These are phyloP conservation scores for Hypoxylon fragiforme DNA, from an alignment of 495 filamentous ascomycete genomes.

Conservation along the genomic window DNA sequence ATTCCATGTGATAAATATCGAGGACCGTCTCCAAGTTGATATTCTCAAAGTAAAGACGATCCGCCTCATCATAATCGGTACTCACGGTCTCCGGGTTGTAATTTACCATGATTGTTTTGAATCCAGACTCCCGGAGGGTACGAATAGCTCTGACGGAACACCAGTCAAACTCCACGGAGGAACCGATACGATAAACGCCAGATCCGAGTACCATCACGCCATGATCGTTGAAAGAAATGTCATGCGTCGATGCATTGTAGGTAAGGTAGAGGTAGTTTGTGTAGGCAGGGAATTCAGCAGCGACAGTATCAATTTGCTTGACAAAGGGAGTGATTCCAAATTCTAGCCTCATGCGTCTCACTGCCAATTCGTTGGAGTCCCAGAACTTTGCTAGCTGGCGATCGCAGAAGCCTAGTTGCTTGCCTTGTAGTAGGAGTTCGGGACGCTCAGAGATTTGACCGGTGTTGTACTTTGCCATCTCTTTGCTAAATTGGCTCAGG, in stretches of 20 bases:
- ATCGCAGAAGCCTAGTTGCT: conserved; percentile 93
- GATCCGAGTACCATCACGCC: conserved; percentile 96
- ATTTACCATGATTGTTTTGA: conserved; percentile 99
- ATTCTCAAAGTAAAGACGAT: conserved; percentile 95
- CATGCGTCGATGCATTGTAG: conserved; percentile 88
- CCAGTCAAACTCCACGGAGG: conserved; percentile 98
- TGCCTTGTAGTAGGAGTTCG: conserved; percentile 73
- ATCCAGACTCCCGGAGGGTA: conserved; percentile 81
- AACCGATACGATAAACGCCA: conserved; percentile 96
- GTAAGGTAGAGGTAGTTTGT: conserved; percentile 98
- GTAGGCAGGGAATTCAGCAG: conserved; percentile 91
- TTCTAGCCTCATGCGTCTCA: conserved; percentile 79
- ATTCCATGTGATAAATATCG: conserved; percentile 92
- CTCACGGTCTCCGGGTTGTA: conserved; percentile 94
- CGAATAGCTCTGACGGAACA: conserved; percentile 96
- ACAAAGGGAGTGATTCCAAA: conserved; percentile 84
- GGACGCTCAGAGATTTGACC: conserved; percentile 59
- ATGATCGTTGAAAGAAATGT: conserved; percentile 81
- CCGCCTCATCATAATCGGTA: conserved; percentile 96
- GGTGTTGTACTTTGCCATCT: conserved; percentile 72
- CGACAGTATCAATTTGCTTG: conserved; percentile 98
- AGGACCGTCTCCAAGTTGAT: conserved; percentile 93
- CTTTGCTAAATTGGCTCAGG: conserved; percentile 82
- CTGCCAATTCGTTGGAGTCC: conserved; percentile 87
- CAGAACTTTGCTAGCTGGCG: conserved; percentile 91